Base-by-base conservation (phyloP, 768 basidiomycete genomes). In the Termitomyces sp. region DNA sequence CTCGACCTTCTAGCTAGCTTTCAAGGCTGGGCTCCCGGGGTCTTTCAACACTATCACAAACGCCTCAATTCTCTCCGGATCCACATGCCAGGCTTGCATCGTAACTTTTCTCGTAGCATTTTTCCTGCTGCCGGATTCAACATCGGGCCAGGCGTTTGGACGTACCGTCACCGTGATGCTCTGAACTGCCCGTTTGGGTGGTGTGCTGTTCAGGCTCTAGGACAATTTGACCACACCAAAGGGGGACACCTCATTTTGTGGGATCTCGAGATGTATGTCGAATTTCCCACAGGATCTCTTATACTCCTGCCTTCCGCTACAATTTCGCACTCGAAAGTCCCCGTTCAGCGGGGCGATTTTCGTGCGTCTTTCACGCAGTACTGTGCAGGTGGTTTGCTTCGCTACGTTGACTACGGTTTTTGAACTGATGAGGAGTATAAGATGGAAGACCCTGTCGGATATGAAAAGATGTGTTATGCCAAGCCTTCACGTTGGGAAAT, bases 251-350 rank as follows among this genome's bases (percentile, higher is more conserved):
- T 58, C 14, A 51, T 58, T 12, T 12, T 58, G 40, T 40, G 40
- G 16, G 40, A 40, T 18, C 40, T 40, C 16, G 40, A 10, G 40
- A 40, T 40, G 16, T 40, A 40, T 40, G 40, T 40, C 5, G 5
- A 40, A 18, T 40, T 40, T 40, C 40, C 40, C 33, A 35, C 53
- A 5, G 36, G 61, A 7, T 36, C 54, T 14, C 30, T 50, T 9
- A 56, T 59, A 18, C 50, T 63, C 33, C 36, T 63, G 8, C 61
- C 61, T 1, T 59, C 58, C 6, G 55, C 58, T 3, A 55, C 50
- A 5, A 23, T 59, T 26, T 49, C 4, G 4, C 61, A 63, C 28
- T 38, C 20, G 4, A 63, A 63, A 38, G 30, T 41, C 36, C 36
- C 36, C 14, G 36, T 38, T 38, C 36, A 38, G 36, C 13, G 10